Evolutionary conservation across 371 early-diverging fungal genomes (phyloP), one percentile per base, ranked within the genome.

Genomic region (Actinomortierella wolfii): DNA sequence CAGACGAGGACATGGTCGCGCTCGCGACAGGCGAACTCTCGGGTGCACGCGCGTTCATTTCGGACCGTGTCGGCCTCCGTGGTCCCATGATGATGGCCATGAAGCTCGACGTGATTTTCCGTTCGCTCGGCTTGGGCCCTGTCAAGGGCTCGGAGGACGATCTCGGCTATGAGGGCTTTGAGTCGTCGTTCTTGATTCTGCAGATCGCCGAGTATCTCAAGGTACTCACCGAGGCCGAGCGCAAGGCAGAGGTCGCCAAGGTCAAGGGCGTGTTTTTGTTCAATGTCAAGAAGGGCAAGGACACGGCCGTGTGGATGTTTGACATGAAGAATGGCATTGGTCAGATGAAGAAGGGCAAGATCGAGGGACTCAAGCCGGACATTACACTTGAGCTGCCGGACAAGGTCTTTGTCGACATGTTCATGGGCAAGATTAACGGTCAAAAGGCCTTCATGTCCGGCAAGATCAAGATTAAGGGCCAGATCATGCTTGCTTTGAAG

Each of bases 201-300:
- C 70, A 70, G 61, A 70, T 70, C 24, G 21, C 47, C 15, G 70
- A 70, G 55, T 70, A 70, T 29, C 61, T 70, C 15, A 49, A 70
- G 18, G 70, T 70, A 13, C 49, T 70, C 34, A 48, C 65, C n/a
- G 70, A 70, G 2, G 70, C 52, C 17, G 71, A 78, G 44, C 70
- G 76, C 40, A 65, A 70, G 61, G 71, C 67, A 11, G 67, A 76
- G 57, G 78, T 74, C 3, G 53, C 60, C 59, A 66, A 88, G 83
- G 88, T 88, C 67, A 94, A 94, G 61, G 93, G 91, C 43, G 67
- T 93, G 44, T 95, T 94, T 82, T 88, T 94, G 69, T 89, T 96
- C 65, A 86, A 90, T 57, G 81, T 95, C 71, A 88, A 84, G 69
- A 86, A 85, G 52, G 54, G 40, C 15, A 81, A 84, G 49, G 86